These are phyloP conservation scores for Yamadazyma nakazawae DNA, from an alignment of 805 yeast genomes.

Conservation along the genomic window DNA sequence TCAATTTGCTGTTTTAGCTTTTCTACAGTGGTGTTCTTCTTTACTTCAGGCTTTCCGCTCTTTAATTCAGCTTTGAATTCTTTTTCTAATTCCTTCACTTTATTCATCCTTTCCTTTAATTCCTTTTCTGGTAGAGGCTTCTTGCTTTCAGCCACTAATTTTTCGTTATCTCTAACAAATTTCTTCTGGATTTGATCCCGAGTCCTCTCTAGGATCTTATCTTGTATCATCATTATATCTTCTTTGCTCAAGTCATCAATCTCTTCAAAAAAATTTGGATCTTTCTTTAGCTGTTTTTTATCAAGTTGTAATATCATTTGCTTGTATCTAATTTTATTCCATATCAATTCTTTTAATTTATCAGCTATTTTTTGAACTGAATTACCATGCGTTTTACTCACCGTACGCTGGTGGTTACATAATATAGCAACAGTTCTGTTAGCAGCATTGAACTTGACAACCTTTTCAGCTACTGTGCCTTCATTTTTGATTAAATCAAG, in stretches of 20 bases:
- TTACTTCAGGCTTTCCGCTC: conserved; percentile 56
- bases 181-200: conserved; percentile 61
- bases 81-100: conserved; percentile 49
- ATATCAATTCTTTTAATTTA: conserved; percentile 71
- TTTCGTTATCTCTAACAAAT: conserved; percentile 75
- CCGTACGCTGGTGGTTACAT: conserved; percentile 96
- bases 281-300: conserved; percentile 46
- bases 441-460: conserved; percentile 88
- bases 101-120: conserved; percentile 54
- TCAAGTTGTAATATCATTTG: conserved; percentile 69
- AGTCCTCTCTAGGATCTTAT: conserved; percentile 60
- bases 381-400: conserved; percentile 78
- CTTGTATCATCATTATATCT: conserved; percentile 57
- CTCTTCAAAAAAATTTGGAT: conserved; percentile 62
- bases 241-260: conserved; percentile 64
- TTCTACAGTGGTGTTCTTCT: conserved; percentile 53
- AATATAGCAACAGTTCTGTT: conserved; percentile 92
- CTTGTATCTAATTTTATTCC: conserved; percentile 78
- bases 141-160: conserved; percentile 55
- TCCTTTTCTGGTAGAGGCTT: conserved; percentile 52
- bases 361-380: conserved; percentile 78
- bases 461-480: conserved; percentile 85
- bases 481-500: conserved; percentile 78
- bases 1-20: conserved; percentile 70
- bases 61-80: conserved; percentile 57